Base-by-base conservation (phyloP, 179 eudicot species). In the Heliamphora pulchella region DNA sequence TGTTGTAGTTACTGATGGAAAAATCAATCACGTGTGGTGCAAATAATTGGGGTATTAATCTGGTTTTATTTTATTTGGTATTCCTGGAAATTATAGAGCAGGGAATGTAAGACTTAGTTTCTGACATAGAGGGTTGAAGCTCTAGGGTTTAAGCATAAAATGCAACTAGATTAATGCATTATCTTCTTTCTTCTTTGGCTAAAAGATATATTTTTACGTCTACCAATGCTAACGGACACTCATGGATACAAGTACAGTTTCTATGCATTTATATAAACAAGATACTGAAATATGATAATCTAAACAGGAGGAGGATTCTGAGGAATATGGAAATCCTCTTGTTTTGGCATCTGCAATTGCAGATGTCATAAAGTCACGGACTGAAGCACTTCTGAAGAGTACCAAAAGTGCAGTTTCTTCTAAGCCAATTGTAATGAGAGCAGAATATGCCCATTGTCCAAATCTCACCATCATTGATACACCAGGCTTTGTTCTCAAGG, bases 401-500 rank as follows among this genome's bases (percentile, higher is more conserved):
- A 87, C 93, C 31, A 89, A 80, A 81, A 71, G 92, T 69, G 94
- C 98, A 62, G 99, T 96, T 71, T 94, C 99, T 74, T 76, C 99
- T 47, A 91, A 90, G 90, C 97, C 99, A 5, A 96, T 96, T 82
- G 93, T 96, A 47, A 92, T 96, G 94, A 87, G 99, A 89, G 98
- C 96, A 77, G 99, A 96, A 87, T 96, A 94, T 85, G 98, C 99
- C 46, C 91, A 92, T 74, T 94, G 97, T 80, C 99, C 99, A 51
- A 96, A 96, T 86, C 96, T 96, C 74, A 96, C 97, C 48, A 92
- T 96, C 58, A 94, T 96, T 75, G 99, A 96, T 76, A 96, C 99
- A 11, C 99, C 99, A 1, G 99, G 99, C 9, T 96, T 96, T 82
- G 93, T 96, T 85, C 93, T 96, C 78, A 96, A 96, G 94, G 99